phyloP scores from a whole-genome alignment of 495 filamentous ascomycete genomes.

The Penicillium cinerascens region DNA sequence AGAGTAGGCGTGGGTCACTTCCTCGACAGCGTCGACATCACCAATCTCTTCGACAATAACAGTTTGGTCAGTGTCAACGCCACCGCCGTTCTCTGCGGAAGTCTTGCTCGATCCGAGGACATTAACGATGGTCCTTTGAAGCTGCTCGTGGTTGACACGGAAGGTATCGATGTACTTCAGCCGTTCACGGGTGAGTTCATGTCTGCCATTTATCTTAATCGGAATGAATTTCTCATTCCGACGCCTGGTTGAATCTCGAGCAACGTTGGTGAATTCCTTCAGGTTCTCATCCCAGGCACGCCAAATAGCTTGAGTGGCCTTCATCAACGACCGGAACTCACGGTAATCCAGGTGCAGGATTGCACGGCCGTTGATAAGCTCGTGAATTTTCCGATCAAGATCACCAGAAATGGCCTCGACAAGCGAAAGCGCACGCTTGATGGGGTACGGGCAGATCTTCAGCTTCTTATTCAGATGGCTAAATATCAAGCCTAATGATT shows the following conservation, averaged over 20 bases:
- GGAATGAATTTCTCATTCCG: slow-evolving; percentile 96
- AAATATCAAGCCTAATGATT: slow-evolving; percentile 84
- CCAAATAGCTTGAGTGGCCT: slow-evolving; percentile 79
- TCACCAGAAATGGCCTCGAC: slow-evolving; percentile 97
- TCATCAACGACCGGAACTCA: slow-evolving; percentile 85
- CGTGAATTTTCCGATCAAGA: slow-evolving; percentile 79
- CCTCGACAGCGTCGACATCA: slow-evolving; percentile 96
- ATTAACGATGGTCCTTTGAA: slow-evolving; percentile 92
- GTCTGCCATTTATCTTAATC: slow-evolving; percentile 85
- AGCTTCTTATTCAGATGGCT: slow-evolving; percentile 94
- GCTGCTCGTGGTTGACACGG: slow-evolving; percentile 92
- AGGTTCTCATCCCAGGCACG: slow-evolving; percentile 89
- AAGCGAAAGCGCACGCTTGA: slow-evolving; percentile 85
- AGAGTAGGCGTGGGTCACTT: slow-evolving; percentile 90
- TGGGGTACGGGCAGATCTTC: slow-evolving; percentile 89
- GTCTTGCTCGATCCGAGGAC: slow-evolving; percentile 72
- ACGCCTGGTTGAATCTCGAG: slow-evolving; percentile 84
- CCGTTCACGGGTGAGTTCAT: slow-evolving; percentile 81
- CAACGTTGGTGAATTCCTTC: slow-evolving; percentile 96
- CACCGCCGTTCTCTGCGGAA: slow-evolving; percentile 43
- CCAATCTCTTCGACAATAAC: slow-evolving; percentile 88
- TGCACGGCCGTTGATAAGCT: slow-evolving; percentile 76
- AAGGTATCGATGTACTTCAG: slow-evolving; percentile 92
- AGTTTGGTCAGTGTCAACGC: slow-evolving; percentile 52
- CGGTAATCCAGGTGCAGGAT: slow-evolving; percentile 88